A percentile compares a stretch with the other conserved stretches of the same genome.
phyloP scores from a whole-genome alignment of 176 grass and related monocot genomes.

The Microstegium vimineum region DNA sequence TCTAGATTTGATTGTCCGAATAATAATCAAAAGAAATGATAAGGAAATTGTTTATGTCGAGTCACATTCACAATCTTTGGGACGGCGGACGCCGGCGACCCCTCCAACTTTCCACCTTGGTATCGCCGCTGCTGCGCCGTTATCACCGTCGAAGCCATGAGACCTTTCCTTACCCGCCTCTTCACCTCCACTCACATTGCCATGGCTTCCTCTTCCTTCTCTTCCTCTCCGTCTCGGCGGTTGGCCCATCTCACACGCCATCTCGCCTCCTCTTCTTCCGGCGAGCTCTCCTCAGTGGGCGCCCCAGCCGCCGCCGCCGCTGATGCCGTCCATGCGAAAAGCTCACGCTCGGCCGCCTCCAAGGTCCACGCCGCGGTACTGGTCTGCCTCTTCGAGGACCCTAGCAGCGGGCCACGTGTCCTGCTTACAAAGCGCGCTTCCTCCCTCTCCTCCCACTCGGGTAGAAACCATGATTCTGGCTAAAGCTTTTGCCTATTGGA shows the following conservation, averaged over 20 bases:
- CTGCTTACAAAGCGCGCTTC: conserved; percentile 87
- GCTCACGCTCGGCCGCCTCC: not conserved
- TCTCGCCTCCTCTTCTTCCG: conserved; percentile 20
- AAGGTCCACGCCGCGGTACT: conserved; percentile 67
- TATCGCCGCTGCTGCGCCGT: not conserved
- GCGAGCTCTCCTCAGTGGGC: conserved; percentile 42
- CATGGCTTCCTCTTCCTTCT: too few relatives aligned
- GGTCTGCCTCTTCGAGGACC: conserved; percentile 83
- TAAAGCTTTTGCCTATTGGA: not conserved
- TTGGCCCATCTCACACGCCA: conserved; percentile 39
- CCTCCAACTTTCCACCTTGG: not conserved
- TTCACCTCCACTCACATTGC: conserved; percentile 11
- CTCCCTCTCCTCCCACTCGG: conserved; percentile 73
- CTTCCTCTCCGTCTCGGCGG: conserved; percentile 26
- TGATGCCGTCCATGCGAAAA: not conserved
- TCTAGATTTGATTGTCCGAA: too few relatives aligned
- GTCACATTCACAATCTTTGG: not conserved
- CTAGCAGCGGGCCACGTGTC: conserved; percentile 53
- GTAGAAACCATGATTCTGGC: not conserved
- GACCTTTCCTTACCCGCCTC: conserved; percentile 36
- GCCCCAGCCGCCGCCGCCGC: conserved; percentile 34
- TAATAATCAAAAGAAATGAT: too few relatives aligned
- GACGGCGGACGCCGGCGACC: not conserved
- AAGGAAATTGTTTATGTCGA: too few relatives aligned
- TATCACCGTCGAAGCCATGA: conserved; percentile 30